phyloP scores from a whole-genome alignment of 2,329 filamentous ascomycete species.

The Trichoderma atroviride region DNA sequence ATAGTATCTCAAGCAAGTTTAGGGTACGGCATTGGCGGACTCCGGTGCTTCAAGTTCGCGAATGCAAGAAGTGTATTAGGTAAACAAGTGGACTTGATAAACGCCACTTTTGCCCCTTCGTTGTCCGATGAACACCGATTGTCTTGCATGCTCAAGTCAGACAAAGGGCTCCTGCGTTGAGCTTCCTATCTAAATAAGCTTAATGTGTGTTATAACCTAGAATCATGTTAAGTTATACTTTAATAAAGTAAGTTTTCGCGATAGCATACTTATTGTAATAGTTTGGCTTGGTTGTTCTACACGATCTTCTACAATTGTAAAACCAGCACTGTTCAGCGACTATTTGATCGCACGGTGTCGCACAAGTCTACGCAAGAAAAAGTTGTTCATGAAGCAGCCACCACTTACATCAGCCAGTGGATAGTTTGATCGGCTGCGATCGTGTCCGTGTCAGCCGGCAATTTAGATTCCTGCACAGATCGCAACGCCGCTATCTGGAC shows the following conservation, averaged over 20 bases:
- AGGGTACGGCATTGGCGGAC: not conserved
- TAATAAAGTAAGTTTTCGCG: too few species aligned
- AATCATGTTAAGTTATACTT: not conserved
- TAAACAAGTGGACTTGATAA: not conserved
- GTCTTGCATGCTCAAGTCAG: not conserved
- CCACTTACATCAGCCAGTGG: too few species aligned
- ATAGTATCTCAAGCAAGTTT: not conserved
- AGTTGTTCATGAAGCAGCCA: too few species aligned
- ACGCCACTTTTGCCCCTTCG: not conserved
- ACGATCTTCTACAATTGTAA: too few species aligned
- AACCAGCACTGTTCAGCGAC: too few species aligned
- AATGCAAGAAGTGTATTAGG: not conserved
- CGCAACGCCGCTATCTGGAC: not conserved
- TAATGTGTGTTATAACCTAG: not conserved
- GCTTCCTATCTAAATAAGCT: not conserved
- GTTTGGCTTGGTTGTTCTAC: too few species aligned
- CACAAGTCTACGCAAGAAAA: too few species aligned
- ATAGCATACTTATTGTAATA: too few species aligned
- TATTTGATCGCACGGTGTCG: too few species aligned
- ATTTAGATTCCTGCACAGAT: not conserved
- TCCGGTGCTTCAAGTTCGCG: not conserved
- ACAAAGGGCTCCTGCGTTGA: not conserved
- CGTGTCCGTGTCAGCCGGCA: too few species aligned
- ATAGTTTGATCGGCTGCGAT: too few species aligned
- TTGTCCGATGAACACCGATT: not conserved